Conservation (phyloP, 2,329 filamentous ascomycete genomes). For the Orbilia blumenaviensis region DNA sequence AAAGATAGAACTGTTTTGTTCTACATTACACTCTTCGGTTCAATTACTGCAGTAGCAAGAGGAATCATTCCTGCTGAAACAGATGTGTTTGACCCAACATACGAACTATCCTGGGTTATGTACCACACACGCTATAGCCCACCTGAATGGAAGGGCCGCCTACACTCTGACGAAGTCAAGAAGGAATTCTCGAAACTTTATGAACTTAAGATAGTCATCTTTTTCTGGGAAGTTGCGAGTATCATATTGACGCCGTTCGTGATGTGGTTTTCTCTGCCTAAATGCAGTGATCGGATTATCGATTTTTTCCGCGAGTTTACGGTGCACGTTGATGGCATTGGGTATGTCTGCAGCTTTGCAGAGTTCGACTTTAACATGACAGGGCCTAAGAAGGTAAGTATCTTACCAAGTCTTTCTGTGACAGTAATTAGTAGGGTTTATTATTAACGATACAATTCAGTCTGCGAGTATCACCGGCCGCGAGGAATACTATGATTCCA, state of each 20-base stretch:
- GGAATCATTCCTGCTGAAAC: conserved; percentile 88
- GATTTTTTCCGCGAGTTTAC: conserved; percentile 99
- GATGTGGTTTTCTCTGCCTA: conserved; percentile 83
- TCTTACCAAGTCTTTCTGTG: background rate
- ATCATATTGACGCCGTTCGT: conserved; percentile 92
- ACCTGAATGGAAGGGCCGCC: conserved; percentile 82
- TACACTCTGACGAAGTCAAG: conserved; percentile 91
- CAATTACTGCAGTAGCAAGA: conserved; percentile 82
- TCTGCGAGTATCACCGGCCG: conserved; percentile 62
- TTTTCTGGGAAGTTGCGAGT: conserved; percentile 88
- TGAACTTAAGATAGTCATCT: conserved; percentile 89
- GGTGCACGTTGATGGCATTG: conserved; percentile 92
- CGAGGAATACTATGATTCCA: conserved; percentile 92
- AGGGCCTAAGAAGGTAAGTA: conserved; percentile 66
- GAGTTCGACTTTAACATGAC: conserved; percentile 96
- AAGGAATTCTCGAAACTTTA: conserved; percentile 89
- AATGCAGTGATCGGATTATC: conserved; percentile 88
- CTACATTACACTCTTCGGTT: conserved; percentile 83
- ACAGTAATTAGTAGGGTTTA: conserved; percentile 11
- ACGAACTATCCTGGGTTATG: conserved; percentile 85
- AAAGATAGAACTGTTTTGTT: conserved; percentile 88
- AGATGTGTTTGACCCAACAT: conserved; percentile 89
- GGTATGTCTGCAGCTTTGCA: conserved; percentile 95
- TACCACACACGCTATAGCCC: conserved; percentile 93
- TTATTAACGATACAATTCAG: conserved; percentile 55